Evolutionary conservation across 495 filamentous ascomycete species (phyloP).

Genomic region (Chaetomium tenue): DNA sequence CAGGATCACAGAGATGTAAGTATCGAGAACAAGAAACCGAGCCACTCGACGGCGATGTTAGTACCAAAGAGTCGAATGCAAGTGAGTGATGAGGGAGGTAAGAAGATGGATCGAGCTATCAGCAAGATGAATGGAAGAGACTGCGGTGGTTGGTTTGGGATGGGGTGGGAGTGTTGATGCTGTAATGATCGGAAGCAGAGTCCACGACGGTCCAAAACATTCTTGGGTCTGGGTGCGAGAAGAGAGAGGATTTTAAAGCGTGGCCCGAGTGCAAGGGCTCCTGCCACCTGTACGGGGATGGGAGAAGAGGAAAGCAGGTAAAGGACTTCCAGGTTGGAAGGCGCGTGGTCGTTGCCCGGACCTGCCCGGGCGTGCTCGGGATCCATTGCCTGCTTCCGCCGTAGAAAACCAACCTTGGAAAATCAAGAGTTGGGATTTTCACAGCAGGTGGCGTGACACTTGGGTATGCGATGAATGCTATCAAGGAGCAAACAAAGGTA

Average conservation of each 20-base stretch:
- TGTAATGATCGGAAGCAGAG: slow-evolving; percentile 52
- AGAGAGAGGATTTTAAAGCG: slow-evolving; percentile 1
- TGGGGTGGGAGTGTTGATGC: slow-evolving; percentile 48
- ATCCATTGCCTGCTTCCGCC: no score
- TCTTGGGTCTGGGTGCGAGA: slow-evolving; percentile 30
- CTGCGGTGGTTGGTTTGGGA: slow-evolving; percentile 42
- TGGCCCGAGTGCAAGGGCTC: neutral
- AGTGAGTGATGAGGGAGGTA: slow-evolving; percentile 47
- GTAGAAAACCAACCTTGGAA: neutral
- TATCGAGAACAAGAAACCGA: slow-evolving; percentile 29
- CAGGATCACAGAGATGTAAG: slow-evolving; percentile 24
- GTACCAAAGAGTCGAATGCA: slow-evolving; percentile 51
- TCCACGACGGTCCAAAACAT: slow-evolving; percentile 44
- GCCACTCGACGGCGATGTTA: slow-evolving; percentile 37
- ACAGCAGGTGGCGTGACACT: neutral
- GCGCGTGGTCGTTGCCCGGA: neutral
- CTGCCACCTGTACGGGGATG: neutral
- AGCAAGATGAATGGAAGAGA: slow-evolving; percentile 54
- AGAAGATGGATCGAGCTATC: slow-evolving; percentile 57
- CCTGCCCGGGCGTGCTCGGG: no score
- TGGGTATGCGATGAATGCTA: neutral
- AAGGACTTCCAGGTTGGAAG: neutral
- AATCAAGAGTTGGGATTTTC: neutral
- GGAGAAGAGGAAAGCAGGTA: neutral
- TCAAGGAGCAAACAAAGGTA: neutral